Percentiles rank a stretch among this genome's conserved stretches.
phyloP scores from a whole-genome alignment of 495 filamentous ascomycete genomes.

The Daldinia caldariorum region DNA sequence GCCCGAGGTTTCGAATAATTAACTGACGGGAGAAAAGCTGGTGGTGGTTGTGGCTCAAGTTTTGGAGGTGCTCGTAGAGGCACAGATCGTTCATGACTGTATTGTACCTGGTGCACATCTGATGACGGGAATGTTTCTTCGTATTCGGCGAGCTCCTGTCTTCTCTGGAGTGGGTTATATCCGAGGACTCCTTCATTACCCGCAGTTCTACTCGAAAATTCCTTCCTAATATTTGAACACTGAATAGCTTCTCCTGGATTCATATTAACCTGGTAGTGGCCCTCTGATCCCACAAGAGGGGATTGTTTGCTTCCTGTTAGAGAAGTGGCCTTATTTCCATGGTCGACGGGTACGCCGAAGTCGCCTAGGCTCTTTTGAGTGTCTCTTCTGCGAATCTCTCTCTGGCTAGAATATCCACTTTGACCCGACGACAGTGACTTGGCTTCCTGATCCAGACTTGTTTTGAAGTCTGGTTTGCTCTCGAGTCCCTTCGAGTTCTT shows the following conservation, averaged over 20 bases:
- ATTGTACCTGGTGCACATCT: background rate
- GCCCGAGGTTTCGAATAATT: background rate
- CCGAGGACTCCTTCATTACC: conserved; percentile 1
- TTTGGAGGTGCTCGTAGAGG: conserved; percentile 3
- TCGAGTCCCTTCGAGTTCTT: background rate
- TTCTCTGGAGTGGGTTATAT: conserved; percentile 3
- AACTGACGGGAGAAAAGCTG: background rate
- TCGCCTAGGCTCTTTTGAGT: background rate
- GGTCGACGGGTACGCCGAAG: background rate
- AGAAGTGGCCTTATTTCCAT: background rate
- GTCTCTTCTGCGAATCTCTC: background rate
- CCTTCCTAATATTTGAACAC: conserved; percentile 13
- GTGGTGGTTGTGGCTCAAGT: background rate
- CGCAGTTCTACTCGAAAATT: background rate
- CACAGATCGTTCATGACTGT: background rate
- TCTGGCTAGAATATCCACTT: background rate
- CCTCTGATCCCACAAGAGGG: background rate
- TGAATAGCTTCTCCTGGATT: background rate
- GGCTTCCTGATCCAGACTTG: background rate
- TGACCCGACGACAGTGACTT: background rate
- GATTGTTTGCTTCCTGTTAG: background rate
- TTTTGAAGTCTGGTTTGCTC: background rate
- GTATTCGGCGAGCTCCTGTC: background rate
- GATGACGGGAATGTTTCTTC: background rate
- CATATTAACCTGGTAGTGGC: background rate